A percentile compares a stretch with the other conserved stretches of the same genome.
These are phyloP conservation scores for Drosera spatulata DNA, from an alignment of 179 eudicot species.

Conservation along the genomic window DNA sequence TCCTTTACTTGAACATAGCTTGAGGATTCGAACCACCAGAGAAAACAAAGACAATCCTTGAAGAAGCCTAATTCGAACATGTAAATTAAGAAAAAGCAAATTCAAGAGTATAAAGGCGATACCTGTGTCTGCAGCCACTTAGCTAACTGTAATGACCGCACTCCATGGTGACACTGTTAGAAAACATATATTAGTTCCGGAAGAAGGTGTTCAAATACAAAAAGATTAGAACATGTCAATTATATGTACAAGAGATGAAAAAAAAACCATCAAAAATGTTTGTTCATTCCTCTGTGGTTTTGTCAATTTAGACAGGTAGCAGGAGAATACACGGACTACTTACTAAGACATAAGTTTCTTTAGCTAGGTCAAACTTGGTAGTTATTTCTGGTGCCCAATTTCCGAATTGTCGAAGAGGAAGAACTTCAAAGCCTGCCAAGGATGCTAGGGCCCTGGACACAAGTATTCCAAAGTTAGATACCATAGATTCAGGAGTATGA, in stretches of 20 bases:
- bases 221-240: background rate
- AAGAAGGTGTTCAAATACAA: background rate
- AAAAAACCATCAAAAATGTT: too few relatives aligned
- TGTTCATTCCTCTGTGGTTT: background rate
- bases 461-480: slow-evolving; percentile 1
- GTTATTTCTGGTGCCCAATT: slow-evolving; percentile 90
- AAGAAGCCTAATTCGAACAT: background rate
- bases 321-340: slow-evolving; percentile 11
- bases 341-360: slow-evolving; percentile 93
- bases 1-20: too few relatives aligned
- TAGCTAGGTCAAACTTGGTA: slow-evolving; percentile 61
- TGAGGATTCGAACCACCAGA: too few relatives aligned
- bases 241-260: too few relatives aligned
- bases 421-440: slow-evolving; percentile 76
- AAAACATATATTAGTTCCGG: slow-evolving; percentile 10
- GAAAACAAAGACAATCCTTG: background rate
- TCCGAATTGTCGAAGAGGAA: slow-evolving; percentile 91
- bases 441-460: slow-evolving; percentile 63
- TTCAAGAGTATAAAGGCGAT: slow-evolving; percentile 2
- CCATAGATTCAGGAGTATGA: background rate
- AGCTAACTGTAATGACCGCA: slow-evolving; percentile 90
- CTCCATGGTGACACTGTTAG: slow-evolving; percentile 85
- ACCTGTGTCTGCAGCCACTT: slow-evolving; percentile 98
- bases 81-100: background rate
- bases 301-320: background rate